A percentile compares a stretch with the other conserved stretches of the same genome.
Evolutionary conservation across 148 eudicot species (phyloP).

Genomic region (Camellia granthamiana): DNA sequence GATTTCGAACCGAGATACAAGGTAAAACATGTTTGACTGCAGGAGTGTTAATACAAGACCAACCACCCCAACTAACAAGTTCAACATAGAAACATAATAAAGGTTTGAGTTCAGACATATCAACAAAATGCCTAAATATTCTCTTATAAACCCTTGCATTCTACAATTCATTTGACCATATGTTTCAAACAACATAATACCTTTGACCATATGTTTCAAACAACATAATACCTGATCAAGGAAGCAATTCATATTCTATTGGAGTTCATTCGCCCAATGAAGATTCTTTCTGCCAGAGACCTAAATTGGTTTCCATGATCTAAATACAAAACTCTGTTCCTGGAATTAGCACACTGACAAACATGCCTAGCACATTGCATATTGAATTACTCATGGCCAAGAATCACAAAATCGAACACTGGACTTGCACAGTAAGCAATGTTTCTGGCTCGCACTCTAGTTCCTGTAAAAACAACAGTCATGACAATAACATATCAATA

Average conservation of each 20-base stretch:
- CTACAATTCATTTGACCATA: neutral
- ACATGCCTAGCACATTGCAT: neutral
- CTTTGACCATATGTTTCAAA: neutral
- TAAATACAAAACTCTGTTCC: neutral
- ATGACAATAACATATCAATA: neutral
- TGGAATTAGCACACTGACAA: neutral
- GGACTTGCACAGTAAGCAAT: neutral
- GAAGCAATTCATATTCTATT: neutral
- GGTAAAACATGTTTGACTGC: too few relatives aligned
- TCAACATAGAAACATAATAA: too few relatives aligned
- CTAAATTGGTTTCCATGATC: neutral
- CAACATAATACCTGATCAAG: neutral
- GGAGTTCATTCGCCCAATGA: too few relatives aligned
- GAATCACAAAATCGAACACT: neutral
- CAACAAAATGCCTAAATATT: neutral
- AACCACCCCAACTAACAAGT: too few relatives aligned
- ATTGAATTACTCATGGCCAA: neutral
- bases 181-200: too few relatives aligned
- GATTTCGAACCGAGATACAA: too few relatives aligned
- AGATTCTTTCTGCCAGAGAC: too few relatives aligned
- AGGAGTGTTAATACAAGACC: too few relatives aligned
- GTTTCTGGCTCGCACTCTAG: neutral
- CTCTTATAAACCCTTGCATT: neutral
- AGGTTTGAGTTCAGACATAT: neutral
- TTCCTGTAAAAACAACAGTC: neutral